Conservation (phyloP, 768 basidiomycete genomes). For the Lactarius sp. region DNA sequence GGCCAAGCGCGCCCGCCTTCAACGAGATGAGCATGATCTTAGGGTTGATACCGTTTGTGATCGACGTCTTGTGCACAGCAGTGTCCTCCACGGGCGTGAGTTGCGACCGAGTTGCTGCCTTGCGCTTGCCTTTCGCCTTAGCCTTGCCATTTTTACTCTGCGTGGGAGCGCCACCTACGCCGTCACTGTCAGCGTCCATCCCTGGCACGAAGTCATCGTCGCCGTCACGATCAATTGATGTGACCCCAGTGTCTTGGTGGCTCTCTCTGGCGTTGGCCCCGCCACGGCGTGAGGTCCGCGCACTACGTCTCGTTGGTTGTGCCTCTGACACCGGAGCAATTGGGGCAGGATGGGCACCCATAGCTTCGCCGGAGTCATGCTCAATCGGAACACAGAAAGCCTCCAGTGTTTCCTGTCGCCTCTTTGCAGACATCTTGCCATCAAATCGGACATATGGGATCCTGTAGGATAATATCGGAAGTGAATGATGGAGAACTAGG, state of each 20-base stretch:
- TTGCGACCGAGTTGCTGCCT: conserved; percentile 22
- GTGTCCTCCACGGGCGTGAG: conserved; percentile 4
- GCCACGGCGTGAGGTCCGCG: conserved; percentile 5
- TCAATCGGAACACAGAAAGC: conserved; percentile 67
- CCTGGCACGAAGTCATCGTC: conserved; percentile 34
- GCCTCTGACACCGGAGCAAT: conserved; percentile 17
- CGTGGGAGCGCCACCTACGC: background rate
- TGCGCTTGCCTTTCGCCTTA: conserved; percentile 22
- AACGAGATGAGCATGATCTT: conserved; percentile 83
- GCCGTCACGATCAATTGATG: conserved; percentile 24
- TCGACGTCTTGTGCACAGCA: background rate
- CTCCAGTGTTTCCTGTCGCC: conserved; percentile 71
- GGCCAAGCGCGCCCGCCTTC: conserved; percentile 76
- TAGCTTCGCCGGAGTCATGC: conserved; percentile 25
- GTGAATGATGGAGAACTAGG: background rate
- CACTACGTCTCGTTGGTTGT: conserved; percentile 21
- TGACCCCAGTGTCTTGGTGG: conserved; percentile 10
- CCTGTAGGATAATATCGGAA: conserved; percentile 34
- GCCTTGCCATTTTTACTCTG: conserved; percentile 29
- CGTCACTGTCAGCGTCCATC: conserved; percentile 28
- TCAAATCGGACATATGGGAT: conserved; percentile 80
- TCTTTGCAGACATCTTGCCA: conserved; percentile 77
- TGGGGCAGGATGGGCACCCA: conserved; percentile 2
- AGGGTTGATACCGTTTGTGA: conserved; percentile 45
- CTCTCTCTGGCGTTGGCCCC: background rate